Evolutionary conservation across 1,284 basidiomycete species (phyloP).

Genomic region (Spongiforma sp.): DNA sequence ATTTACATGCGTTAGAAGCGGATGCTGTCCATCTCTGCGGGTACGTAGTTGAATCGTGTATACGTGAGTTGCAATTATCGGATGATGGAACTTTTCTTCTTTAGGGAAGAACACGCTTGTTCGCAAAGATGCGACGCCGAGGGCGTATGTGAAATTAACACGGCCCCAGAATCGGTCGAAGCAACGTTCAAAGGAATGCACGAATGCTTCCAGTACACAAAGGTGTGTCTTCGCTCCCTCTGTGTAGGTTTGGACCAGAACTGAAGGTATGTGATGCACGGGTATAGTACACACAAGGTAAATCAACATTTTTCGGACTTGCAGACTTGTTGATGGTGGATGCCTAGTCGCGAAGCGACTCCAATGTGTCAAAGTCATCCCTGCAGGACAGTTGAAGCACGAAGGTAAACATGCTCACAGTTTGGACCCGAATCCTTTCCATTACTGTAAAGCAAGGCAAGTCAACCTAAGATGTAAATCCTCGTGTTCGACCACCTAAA

Average conservation of each 20-base stretch:
- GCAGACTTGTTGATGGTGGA: not conserved
- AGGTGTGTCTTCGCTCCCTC: slow-evolving; percentile 32
- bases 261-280: not conserved
- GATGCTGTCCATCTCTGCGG: slow-evolving; percentile 61
- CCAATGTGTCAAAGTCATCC: slow-evolving; percentile 51
- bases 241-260: not conserved
- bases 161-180: slow-evolving; percentile 57
- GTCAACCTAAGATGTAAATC: slow-evolving; percentile 6
- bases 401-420: slow-evolving; percentile 54
- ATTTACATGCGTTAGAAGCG: slow-evolving; percentile 53
- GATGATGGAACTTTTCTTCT: not conserved
- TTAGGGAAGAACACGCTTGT: slow-evolving; percentile 52
- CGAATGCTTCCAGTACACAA: slow-evolving; percentile 52
- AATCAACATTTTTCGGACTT: not conserved
- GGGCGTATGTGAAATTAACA: slow-evolving; percentile 61
- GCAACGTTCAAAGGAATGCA: slow-evolving; percentile 55
- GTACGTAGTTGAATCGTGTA: slow-evolving; percentile 45
- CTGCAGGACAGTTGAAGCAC: slow-evolving; percentile 46
- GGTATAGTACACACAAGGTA: slow-evolving; percentile 32
- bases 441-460: slow-evolving; percentile 55
- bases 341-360: slow-evolving; percentile 51
- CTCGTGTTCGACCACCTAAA: slow-evolving; percentile 7
- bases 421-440: slow-evolving; percentile 43
- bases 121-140: slow-evolving; percentile 44
- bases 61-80: not conserved